Evolutionary conservation across 345 rosid species (phyloP), one percentile per base, ranked within the genome.

Genomic region (Aquilaria yunnanensis): DNA sequence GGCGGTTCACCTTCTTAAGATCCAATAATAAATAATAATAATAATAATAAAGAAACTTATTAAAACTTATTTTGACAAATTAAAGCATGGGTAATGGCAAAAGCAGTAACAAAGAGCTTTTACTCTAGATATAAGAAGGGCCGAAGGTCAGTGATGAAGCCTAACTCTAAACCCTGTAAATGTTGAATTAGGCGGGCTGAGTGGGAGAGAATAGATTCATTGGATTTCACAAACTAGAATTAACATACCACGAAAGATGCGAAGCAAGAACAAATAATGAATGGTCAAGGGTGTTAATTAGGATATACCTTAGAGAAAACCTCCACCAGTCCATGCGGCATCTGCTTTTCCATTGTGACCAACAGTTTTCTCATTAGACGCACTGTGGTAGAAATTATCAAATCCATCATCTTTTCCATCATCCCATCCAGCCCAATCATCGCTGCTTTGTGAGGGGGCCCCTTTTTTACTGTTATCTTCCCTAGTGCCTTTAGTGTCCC

Each of bases 391-490:
- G 71, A 69, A 78, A 52, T 72, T 71, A 69, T 78, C 88, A 59
- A 53, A 76, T 47, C 78, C 85, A 59, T 87, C 96, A 59, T 85
- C 89, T 75, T 90, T 85, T 3, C 63, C 78, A 70, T 90, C 95
- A 74, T 90, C 96, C 89, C 96, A 85, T 51, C 93, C 97, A 52
- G 86, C 86, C 97, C 96, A 91, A 46, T 79, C 80, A 33, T 77
- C 96, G 72, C 75, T 67, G 55, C 67, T 75, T 67, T 67, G 65
- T 47, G 85, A 68, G 50, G 73, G 59, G 2, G 75, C 60, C 57
- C 57, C 74, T 68, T 83, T 83, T 2, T 43, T 51, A 16, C 67
- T 62, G 60, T 77, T 77, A 52, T 71, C 85, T 47, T 80, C 85
- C 57, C 64, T 80, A 63, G 53, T 69, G 41, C 72, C 91, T 63